These are phyloP conservation scores for Fusarium sp. DNA, from an alignment of 2,329 filamentous ascomycete species.

Conservation along the genomic window DNA sequence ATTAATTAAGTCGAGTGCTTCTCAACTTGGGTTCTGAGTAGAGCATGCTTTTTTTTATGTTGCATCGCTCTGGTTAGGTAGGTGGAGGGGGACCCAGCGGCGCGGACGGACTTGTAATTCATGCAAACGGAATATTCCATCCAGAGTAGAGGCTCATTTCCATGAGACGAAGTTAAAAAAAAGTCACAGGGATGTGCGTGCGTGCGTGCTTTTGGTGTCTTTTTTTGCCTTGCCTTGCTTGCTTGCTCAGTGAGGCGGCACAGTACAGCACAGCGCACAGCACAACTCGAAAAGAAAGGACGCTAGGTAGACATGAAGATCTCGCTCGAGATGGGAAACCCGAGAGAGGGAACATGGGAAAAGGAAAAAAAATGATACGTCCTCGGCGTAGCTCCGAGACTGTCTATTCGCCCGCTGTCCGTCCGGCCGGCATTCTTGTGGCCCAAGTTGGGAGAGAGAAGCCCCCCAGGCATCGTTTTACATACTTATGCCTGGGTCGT, in stretches of 20 bases:
- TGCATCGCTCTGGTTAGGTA: not conserved
- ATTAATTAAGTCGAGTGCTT: not conserved
- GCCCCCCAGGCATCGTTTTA: not conserved
- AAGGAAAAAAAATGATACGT: conserved; percentile 1
- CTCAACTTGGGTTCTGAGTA: not conserved
- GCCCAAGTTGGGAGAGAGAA: not conserved
- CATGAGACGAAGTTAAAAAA: not conserved
- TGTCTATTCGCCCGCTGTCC: not conserved
- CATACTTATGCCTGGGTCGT: not conserved
- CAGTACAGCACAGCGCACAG: not conserved
- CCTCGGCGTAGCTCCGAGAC: conserved; percentile 1
- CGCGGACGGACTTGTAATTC: not conserved
- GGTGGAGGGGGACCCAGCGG: not conserved
- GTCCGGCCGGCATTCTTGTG: not conserved
- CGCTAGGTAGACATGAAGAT: conserved; percentile 1
- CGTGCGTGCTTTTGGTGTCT: not conserved
- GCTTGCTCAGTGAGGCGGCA: not conserved
- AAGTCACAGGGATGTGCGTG: not conserved
- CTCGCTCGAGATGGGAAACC: not conserved
- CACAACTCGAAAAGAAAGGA: not conserved
- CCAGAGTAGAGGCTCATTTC: not conserved
- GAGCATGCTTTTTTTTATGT: not conserved
- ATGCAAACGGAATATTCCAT: conserved; percentile 4
- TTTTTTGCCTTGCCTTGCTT: not conserved
- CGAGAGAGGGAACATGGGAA: not conserved